These are phyloP conservation scores for Dioscorea cayenensis DNA, from an alignment of 116 monocot species.

Conservation along the genomic window DNA sequence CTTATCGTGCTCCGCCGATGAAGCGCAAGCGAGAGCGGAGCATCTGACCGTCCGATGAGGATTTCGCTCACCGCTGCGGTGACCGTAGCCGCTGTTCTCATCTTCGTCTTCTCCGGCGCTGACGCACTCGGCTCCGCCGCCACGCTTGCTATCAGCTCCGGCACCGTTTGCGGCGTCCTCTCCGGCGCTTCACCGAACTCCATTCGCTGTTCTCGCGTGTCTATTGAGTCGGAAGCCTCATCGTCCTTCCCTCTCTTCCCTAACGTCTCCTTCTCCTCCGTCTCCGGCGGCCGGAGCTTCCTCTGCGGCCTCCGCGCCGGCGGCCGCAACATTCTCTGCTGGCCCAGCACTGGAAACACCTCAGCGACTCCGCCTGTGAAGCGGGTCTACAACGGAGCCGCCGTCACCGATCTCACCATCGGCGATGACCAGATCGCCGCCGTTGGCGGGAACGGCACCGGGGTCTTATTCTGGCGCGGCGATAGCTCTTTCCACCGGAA, in stretches of 20 bases:
- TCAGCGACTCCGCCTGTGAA: background rate
- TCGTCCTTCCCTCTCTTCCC: background rate
- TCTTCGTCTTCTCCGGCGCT: slow-evolving; percentile 1
- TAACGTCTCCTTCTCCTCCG: slow-evolving; percentile 38
- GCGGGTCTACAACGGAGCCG: slow-evolving; percentile 43
- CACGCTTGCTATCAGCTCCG: slow-evolving; percentile 28
- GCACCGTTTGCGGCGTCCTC: slow-evolving; percentile 51
- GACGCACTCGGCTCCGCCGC: slow-evolving; percentile 35
- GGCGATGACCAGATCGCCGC: slow-evolving; percentile 63
- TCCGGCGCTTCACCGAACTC: slow-evolving; percentile 17
- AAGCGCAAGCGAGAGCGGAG: background rate
- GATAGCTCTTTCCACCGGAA: slow-evolving; percentile 15
- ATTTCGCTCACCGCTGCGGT: background rate
- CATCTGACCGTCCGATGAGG: background rate
- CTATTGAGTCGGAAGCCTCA: background rate
- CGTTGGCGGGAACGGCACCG: slow-evolving; percentile 13
- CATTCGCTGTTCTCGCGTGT: slow-evolving; percentile 27
- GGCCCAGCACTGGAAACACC: slow-evolving; percentile 17
- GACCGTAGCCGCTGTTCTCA: slow-evolving; percentile 5
- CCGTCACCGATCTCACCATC: slow-evolving; percentile 34
- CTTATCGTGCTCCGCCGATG: slow-evolving; percentile 4
- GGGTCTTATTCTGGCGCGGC: slow-evolving; percentile 56
- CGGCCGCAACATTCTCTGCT: slow-evolving; percentile 56
- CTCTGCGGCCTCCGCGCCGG: slow-evolving; percentile 58
- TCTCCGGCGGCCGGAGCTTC: slow-evolving; percentile 57